Base-by-base conservation (phyloP, 768 basidiomycete genomes). In the Kwoniella sp. region DNA sequence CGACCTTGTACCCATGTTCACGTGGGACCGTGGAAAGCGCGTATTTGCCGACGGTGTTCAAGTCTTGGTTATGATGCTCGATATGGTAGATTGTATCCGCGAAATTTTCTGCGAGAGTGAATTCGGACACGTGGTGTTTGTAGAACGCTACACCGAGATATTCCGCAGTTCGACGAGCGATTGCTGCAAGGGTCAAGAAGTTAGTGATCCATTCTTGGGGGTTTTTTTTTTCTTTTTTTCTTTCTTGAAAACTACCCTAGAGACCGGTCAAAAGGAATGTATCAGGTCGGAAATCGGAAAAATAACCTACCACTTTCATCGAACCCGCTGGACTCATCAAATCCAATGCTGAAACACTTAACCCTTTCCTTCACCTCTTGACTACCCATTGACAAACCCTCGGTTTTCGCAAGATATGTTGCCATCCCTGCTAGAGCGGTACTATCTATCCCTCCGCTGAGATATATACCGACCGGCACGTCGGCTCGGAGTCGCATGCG, bases 391-490 rank as follows among this genome's bases (percentile, higher is more conserved):
- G 37, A 64, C 29, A 68, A 22, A n/a, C 58, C 67, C 29, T 68
- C 55, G 22, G 58, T 51, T 17, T 61, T 59, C 6, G 69, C 58
- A 15, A 77, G 61, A 52, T 77, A 69, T 3, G 65, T 50, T 17
- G 71, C 70, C 50, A 77, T 74, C 36, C 76, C 76, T 29, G 74
- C 72, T 12, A 77, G 50, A 21, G 66, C 68, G 50, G 68, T 65
- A 15, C 64, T 67, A 46, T 77, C 76, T 60, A 77, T 73, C 13
- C 76, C 76, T 44, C 76, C 76, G 1, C 70, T 72, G 17, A 77
- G 69, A 59, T 76, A 77, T 29, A 75, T 70, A 2, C 74, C 74
- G 22, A 77, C 60, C 15, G 76, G 76, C 1, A 77, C 76, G 58
- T 77, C 76, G 2, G 76, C 69, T 9, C 72, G 70, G 13, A 75